Percentiles rank a stretch among this genome's conserved stretches.
Evolutionary conservation across 179 eudicot genomes (phyloP).

Genomic region (Monotropa hypopitys): DNA sequence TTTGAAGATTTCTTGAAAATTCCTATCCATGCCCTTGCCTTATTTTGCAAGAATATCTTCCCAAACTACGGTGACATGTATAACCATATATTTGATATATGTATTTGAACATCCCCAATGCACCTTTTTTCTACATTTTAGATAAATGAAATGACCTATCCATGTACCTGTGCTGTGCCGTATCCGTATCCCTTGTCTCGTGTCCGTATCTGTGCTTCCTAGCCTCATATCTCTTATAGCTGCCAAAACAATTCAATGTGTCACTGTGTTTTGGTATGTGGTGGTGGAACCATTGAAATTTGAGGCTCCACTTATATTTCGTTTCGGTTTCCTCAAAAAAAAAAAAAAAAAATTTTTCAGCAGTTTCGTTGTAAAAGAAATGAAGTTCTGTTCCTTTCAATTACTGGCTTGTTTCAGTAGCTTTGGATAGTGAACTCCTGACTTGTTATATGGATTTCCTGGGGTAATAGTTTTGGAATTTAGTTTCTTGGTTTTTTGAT

Average conservation of each 20-base stretch:
- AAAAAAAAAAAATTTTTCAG: background rate
- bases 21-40: too few species aligned
- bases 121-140: too few species aligned
- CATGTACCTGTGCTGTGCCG: too few species aligned
- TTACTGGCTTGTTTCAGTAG: background rate
- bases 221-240: background rate
- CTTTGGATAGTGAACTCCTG: background rate
- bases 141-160: too few species aligned
- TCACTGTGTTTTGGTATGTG: background rate
- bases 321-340: background rate
- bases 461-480: background rate
- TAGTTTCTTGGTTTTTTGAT: slow-evolving; percentile 15
- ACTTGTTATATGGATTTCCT: background rate
- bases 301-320: background rate
- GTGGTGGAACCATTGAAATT: background rate
- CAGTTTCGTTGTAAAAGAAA: background rate
- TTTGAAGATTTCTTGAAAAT: too few species aligned
- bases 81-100: too few species aligned
- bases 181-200: too few species aligned
- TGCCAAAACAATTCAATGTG: background rate
- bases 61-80: too few species aligned
- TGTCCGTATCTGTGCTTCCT: too few species aligned
- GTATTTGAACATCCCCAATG: too few species aligned
- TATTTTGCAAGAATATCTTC: too few species aligned
- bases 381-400: background rate